phyloP scores from a whole-genome alignment of 805 yeast genomes.

The Kazachstania martiniae region DNA sequence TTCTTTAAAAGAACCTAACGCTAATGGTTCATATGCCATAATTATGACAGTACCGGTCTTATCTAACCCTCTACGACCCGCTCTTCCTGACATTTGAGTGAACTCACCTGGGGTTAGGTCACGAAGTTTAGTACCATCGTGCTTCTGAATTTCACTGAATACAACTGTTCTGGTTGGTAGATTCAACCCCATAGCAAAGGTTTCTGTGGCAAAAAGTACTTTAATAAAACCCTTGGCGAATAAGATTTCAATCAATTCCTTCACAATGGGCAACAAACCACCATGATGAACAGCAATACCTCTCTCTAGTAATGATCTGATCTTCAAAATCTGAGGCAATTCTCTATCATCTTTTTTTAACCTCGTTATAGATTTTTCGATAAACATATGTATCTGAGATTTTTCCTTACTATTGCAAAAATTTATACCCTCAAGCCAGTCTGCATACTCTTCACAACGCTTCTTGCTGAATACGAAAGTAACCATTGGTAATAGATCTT shows the following conservation, averaged over 20 bases:
- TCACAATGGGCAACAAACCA: conserved; percentile 85
- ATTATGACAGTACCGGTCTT: conserved; percentile 88
- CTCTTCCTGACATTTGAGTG: conserved; percentile 98
- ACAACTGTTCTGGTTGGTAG: conserved; percentile 95
- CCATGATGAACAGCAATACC: conserved; percentile 97
- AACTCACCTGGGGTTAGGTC: conserved; percentile 89
- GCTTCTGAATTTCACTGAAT: conserved; percentile 74
- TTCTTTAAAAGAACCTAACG: conserved; percentile 52
- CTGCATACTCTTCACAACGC: conserved; percentile 88
- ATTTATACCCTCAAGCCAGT: conserved; percentile 58
- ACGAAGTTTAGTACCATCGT: conserved; percentile 80
- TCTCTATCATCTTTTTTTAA: conserved; percentile 86
- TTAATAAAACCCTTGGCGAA: conserved; percentile 81
- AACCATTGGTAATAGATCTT: conserved; percentile 80
- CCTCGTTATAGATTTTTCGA: conserved; percentile 80
- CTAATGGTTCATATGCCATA: conserved; percentile 67
- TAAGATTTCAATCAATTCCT: conserved; percentile 84
- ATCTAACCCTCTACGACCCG: conserved; percentile 96
- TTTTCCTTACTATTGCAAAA: conserved; percentile 78
- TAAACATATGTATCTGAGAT: conserved; percentile 86
- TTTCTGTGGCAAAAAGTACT: conserved; percentile 92
- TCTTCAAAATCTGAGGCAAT: conserved; percentile 78
- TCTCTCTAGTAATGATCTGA: conserved; percentile 72
- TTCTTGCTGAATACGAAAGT: conserved; percentile 89
- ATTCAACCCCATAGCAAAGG: conserved; percentile 97